Conservation (phyloP, 2,329 filamentous ascomycete genomes). For the Epichloe elymi region DNA sequence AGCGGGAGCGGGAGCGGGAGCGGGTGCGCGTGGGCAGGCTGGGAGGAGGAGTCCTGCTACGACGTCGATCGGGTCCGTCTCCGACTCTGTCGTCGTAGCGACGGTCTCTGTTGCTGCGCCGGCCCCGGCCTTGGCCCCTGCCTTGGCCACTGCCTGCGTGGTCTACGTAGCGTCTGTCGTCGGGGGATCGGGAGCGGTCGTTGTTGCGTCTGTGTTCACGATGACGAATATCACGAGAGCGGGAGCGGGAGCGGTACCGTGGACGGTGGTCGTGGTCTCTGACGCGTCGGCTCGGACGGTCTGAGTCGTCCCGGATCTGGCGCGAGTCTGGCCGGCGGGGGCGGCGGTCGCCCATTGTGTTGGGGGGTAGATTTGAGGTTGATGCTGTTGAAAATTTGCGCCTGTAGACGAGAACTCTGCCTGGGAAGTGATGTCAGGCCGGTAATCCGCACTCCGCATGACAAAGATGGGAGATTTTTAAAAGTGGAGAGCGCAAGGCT, state of each 20-base stretch:
- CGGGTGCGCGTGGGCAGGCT: conserved; percentile 22
- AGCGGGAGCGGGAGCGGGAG: conserved; percentile 19
- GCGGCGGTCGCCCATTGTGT: conserved; percentile 22
- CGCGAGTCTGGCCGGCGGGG: conserved; percentile 35
- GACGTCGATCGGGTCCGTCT: conserved; percentile 11
- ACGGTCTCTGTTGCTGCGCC: conserved; percentile 14
- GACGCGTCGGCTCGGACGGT: conserved; percentile 21
- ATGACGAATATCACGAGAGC: conserved; percentile 15
- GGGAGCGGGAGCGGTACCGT: conserved; percentile 15
- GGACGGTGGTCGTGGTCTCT: conserved; percentile 16
- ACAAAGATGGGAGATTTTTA: not conserved
- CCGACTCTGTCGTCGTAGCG: conserved; percentile 16
- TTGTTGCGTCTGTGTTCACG: conserved; percentile 21
- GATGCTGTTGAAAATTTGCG: not conserved
- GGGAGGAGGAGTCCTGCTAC: conserved; percentile 11
- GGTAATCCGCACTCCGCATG: not conserved
- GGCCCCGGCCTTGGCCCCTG: not conserved
- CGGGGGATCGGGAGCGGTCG: conserved; percentile 14
- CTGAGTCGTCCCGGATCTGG: conserved; percentile 47
- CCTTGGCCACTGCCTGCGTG: conserved; percentile 3
- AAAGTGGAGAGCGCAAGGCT: not conserved
- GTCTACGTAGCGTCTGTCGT: conserved; percentile 6
- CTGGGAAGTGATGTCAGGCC: not conserved
- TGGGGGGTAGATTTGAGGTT: not conserved
- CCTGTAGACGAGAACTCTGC: not conserved